A percentile compares a stretch with the other conserved stretches of the same genome.
Evolutionary conservation across 1,284 basidiomycete species (phyloP).

Genomic region (Sparassis latifolia): DNA sequence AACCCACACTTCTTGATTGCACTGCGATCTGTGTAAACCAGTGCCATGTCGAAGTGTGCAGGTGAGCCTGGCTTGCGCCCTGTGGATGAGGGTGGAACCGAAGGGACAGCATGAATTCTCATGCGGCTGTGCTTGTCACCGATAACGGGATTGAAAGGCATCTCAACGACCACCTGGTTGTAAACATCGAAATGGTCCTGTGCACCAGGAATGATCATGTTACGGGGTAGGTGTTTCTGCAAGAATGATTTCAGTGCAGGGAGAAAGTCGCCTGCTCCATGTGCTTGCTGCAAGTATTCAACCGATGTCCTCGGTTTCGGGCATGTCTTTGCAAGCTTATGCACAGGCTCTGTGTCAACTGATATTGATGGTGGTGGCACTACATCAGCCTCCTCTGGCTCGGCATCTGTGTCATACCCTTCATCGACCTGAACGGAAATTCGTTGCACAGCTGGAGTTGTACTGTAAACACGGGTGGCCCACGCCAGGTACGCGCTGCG

Average conservation of each 20-base stretch:
- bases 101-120: not conserved
- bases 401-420: not conserved
- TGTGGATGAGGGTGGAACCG: not conserved
- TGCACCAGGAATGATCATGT: not conserved
- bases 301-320: slow-evolving; percentile 4
- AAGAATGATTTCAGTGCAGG: slow-evolving; percentile 18
- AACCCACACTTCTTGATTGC: not conserved
- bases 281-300: slow-evolving; percentile 12
- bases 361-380: too few relatives aligned
- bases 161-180: not conserved
- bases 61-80: not conserved
- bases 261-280: slow-evolving; percentile 19
- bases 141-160: not conserved
- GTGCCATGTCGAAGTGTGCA: not conserved
- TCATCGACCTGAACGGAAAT: not conserved
- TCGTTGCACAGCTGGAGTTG: too few relatives aligned
- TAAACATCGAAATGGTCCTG: not conserved
- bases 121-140: not conserved
- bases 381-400: not conserved
- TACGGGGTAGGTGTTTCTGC: not conserved
- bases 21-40: not conserved
- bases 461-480: too few relatives aligned
- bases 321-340: not conserved
- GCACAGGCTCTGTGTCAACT: too few relatives aligned
- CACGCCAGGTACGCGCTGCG: too few relatives aligned